Percentiles rank a stretch among this genome's conserved stretches.
Evolutionary conservation across 345 rosid genomes (phyloP).

Genomic region (Corchorus olitorius): DNA sequence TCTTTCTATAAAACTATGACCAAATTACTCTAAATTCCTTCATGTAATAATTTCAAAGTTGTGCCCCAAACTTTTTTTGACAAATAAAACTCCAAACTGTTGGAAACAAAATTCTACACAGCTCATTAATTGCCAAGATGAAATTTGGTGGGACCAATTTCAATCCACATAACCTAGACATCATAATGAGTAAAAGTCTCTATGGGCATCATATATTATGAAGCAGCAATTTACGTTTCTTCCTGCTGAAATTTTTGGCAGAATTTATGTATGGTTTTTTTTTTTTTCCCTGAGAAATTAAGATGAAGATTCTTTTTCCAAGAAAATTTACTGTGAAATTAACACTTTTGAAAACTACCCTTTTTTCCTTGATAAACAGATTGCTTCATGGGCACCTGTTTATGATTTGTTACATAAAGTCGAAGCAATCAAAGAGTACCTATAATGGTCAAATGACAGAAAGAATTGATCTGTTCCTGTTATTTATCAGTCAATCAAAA

Average conservation of each 20-base stretch:
- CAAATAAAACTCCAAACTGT: not conserved
- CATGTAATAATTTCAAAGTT: not conserved
- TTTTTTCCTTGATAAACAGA: too few species aligned
- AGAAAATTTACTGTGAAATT: not conserved
- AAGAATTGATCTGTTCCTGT: not conserved
- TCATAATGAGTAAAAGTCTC: not conserved
- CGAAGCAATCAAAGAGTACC: not conserved
- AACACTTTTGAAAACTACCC: not conserved
- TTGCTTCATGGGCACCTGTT: not conserved
- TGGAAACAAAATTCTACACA: not conserved
- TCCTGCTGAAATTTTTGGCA: not conserved
- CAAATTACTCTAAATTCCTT: not conserved
- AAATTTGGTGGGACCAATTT: not conserved
- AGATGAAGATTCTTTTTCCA: not conserved
- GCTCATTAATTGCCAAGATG: constrained; percentile 11
- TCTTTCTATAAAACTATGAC: constrained; percentile 1
- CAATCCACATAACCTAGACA: constrained; percentile 14
- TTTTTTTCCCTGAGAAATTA: too few species aligned
- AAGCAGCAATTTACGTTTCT: constrained; percentile 1
- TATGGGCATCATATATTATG: not conserved
- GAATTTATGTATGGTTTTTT: not conserved
- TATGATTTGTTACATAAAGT: not conserved
- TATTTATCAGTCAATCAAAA: constrained; percentile 2
- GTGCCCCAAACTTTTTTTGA: constrained; percentile 5
- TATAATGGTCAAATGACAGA: not conserved